Evolutionary conservation across 129 eudicot species (phyloP), one percentile per base, ranked within the genome.

Genomic region (Artemisia tridentata): DNA sequence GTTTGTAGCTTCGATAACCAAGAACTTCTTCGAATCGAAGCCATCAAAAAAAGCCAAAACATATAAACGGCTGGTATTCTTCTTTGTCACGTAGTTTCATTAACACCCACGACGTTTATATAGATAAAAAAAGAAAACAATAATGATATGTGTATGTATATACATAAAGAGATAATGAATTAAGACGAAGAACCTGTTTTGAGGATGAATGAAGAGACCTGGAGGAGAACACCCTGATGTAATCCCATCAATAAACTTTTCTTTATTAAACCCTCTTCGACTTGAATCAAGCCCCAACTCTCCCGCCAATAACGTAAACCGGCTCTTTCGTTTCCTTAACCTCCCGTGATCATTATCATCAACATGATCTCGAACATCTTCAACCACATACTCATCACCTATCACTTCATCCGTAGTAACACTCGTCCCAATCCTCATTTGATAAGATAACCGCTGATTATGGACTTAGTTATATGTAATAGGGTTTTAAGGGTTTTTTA

Each of bases 201-300:
- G 78, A 9, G 98, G 96, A 77, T 93, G 83, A 69, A 93, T 79
- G 82, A 69, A 81, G 34, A 69, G 68, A 53, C 80, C 88, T 38
- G 1, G 10, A 9, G 75, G 76, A 17, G 90, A 86, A 17, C 90
- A 63, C 11, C 86, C 96, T 7, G 45, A 7, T 31, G 51, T 81
- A 68, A 92, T 23, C 13, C 97, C 96, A 75, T 79, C 31, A 31
- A 92, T 50, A 23, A 89, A 50, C 11, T 53, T 69, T 8, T 81
- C 81, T 9, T 69, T 61, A 43, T 72, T 72, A 17, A 80, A 80
- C 67, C 75, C 78, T 71, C 79, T 73, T 13, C 79, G 76, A 58
- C 71, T 66, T 0, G 73, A 51, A 31, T 82, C 81, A 14, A 80
- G 75, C 27, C 69, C 82, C 31, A 85, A 77, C 80, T 91, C 89